Base-by-base conservation (phyloP, 2,329 filamentous ascomycete species). In the Furcasterigmium sp. region DNA sequence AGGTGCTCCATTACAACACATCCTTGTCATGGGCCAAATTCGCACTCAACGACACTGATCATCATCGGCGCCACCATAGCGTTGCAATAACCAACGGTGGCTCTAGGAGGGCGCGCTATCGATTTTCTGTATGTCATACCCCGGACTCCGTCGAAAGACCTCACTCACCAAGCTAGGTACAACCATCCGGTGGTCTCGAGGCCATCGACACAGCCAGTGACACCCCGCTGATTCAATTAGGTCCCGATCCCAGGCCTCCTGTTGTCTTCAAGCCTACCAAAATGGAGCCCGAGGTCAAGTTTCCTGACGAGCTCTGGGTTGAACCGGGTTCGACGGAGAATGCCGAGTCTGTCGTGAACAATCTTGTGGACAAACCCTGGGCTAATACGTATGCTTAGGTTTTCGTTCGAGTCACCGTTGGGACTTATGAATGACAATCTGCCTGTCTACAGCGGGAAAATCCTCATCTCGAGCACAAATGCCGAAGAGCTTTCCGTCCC, bases 21-120 rank as follows among this genome's bases (percentile, higher is more conserved):
- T 44, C 58, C 23, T 52, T 72, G 20, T 59, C 57, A 18, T 69
- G 65, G 13, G 61, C 65, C 23, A 66, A 68, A 9, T 68, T 78
- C 37, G 62, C 68, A 10, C 64, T 78, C 43, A 72, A 70, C 40
- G 75, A 78, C 44, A 75, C 70, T 1, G 59, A 65, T 34, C 49
- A 69, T 41, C 72, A 76, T 46, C 49, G 50, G 11, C 46, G 56
- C 2, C 45, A 46, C 4, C 68, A 67, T 56, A 25, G 43, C 0
- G 53, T 66, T 18, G 53, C 57, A 30, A 64, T 78, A 41, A 68
- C 61, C 18, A 78, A 78, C 51, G 60, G 57, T 14, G 71, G 61
- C 19, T 32, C 41, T 0, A 8, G 55, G 55, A 20, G 56, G 14
- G 26, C 19, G 14, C 26, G 38, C 6, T 40, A 40, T 11, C 28